These are phyloP conservation scores for Venturia aucupariae DNA, from an alignment of 2,329 filamentous ascomycete species.

Conservation along the genomic window DNA sequence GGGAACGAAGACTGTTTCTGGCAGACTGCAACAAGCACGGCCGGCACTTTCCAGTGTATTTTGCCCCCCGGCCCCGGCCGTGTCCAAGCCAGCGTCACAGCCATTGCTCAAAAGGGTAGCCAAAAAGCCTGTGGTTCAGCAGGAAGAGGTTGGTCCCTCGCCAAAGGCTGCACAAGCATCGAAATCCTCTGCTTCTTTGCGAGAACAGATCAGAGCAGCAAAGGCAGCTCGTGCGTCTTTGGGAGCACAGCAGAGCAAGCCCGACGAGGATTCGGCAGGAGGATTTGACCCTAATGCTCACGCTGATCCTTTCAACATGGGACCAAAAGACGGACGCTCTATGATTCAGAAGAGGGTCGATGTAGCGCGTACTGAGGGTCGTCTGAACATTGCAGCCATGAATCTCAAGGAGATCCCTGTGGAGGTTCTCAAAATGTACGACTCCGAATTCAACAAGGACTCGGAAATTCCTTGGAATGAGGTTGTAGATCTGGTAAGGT, in stretches of 20 bases:
- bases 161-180: constrained; percentile 29
- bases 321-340: constrained; percentile 50
- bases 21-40: constrained; percentile 7
- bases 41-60: constrained; percentile 2
- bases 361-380: constrained; percentile 64
- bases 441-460: constrained; percentile 55
- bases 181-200: constrained; percentile 70
- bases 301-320: constrained; percentile 63
- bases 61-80: neutral
- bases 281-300: constrained; percentile 51
- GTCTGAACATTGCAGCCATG: constrained; percentile 81
- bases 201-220: constrained; percentile 87
- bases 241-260: constrained; percentile 10
- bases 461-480: constrained; percentile 74
- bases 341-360: constrained; percentile 65
- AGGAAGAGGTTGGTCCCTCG: constrained; percentile 6
- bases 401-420: constrained; percentile 68
- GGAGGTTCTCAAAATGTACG: constrained; percentile 87
- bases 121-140: neutral
- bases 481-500: constrained; percentile 73
- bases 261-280: neutral
- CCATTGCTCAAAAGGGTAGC: neutral
- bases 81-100: neutral
- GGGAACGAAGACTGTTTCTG: constrained; percentile 11
- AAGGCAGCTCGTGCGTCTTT: constrained; percentile 59